Percentiles rank a stretch among this genome's conserved stretches.
Conservation (phyloP, 2,329 filamentous ascomycete species). For the Colletotrichum plurivorum region DNA sequence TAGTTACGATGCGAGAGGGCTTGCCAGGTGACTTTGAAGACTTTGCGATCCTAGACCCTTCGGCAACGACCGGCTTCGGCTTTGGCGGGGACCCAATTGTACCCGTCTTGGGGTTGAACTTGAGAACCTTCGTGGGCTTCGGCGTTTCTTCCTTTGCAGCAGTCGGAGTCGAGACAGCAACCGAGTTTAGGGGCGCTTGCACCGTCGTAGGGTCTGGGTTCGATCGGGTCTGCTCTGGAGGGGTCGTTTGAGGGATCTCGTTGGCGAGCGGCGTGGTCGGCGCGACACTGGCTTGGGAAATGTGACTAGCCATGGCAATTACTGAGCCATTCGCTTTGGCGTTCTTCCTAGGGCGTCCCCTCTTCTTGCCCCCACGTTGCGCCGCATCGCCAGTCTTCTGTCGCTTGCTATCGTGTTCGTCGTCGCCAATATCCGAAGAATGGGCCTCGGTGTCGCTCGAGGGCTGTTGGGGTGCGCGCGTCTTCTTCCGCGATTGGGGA, state of each 20-base stretch:
- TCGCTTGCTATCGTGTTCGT: conserved; percentile 42
- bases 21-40: conserved; percentile 22
- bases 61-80: conserved; percentile 56
- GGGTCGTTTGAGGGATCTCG: conserved; percentile 7
- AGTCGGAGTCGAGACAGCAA: neutral
- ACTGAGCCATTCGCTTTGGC: conserved; percentile 33
- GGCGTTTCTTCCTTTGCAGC: conserved; percentile 24
- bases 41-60: conserved; percentile 31
- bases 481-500: conserved; percentile 15
- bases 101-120: conserved; percentile 72
- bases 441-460: conserved; percentile 30
- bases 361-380: conserved; percentile 41
- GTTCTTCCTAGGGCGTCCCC: conserved; percentile 46
- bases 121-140: conserved; percentile 59
- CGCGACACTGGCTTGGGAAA: conserved; percentile 28
- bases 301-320: conserved; percentile 45
- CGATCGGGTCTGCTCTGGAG: neutral
- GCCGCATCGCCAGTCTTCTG: conserved; percentile 45
- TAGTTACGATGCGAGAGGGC: conserved; percentile 26
- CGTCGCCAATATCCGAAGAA: conserved; percentile 30
- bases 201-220: neutral
- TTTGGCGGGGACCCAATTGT: conserved; percentile 74
- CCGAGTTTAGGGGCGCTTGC: neutral
- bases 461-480: conserved; percentile 3
- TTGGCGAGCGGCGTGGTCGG: conserved; percentile 7